Conservation (phyloP, 768 basidiomycete species). For the Mrakia blollopis region DNA sequence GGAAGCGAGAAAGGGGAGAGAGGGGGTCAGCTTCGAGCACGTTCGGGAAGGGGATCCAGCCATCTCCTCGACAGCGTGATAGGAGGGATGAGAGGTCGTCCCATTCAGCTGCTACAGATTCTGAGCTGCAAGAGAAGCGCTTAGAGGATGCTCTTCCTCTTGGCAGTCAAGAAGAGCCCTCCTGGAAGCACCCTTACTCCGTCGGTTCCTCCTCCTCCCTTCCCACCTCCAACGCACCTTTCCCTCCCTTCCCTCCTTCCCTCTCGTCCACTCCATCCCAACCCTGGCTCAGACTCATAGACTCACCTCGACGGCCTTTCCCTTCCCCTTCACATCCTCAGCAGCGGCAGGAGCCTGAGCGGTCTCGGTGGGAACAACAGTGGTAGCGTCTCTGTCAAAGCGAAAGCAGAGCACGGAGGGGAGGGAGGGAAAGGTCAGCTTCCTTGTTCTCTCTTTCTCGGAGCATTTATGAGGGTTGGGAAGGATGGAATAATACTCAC, state of each 20-base stretch:
- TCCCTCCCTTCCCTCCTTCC: neutral
- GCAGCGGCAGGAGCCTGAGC: neutral
- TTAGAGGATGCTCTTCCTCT: no score
- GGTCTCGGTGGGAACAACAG: neutral
- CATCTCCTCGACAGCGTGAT: no score
- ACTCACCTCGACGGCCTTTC: constrained; percentile 28
- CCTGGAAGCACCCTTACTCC: no score
- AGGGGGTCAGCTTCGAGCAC: neutral
- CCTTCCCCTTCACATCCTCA: constrained; percentile 15
- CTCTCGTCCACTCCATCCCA: neutral
- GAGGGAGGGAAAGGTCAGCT: neutral
- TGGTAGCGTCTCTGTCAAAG: neutral
- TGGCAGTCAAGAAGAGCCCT: no score
- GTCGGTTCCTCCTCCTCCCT: no score
- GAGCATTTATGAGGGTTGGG: neutral
- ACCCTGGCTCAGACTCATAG: neutral
- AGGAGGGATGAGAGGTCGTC: no score
- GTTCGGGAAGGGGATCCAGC: no score
- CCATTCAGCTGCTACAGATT: no score
- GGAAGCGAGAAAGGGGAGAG: neutral
- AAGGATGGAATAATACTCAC: neutral
- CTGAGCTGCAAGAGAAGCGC: no score
- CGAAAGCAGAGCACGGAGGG: neutral
- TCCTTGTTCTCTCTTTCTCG: neutral
- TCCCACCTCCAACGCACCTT: neutral